Conservation (phyloP, 176 grass and related monocot genomes). For the Phragmites australis region DNA sequence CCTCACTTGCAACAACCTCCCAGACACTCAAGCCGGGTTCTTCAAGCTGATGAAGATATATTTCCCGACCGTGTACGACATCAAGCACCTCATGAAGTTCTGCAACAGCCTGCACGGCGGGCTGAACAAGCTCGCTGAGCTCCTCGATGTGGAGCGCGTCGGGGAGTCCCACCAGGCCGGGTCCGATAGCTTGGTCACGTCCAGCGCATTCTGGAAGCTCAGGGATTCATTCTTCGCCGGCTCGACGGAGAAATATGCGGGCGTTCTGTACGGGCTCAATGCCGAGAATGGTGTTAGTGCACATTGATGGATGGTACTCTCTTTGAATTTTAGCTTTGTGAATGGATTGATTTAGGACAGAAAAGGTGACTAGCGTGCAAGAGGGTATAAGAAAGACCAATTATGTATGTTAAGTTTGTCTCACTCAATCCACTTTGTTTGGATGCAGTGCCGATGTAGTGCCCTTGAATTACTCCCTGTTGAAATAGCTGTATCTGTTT, state of each 20-base stretch:
- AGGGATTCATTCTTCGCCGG: constrained; percentile 81
- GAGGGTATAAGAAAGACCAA: background rate
- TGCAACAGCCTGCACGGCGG: constrained; percentile 97
- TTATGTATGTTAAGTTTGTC: constrained; percentile 37
- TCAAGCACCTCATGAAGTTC: constrained; percentile 99
- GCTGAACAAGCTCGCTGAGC: constrained; percentile 89
- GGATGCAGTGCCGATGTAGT: constrained; percentile 32
- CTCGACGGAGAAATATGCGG: constrained; percentile 86
- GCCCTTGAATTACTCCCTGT: constrained; percentile 8
- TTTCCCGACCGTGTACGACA: constrained; percentile 87
- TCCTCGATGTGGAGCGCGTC: constrained; percentile 92
- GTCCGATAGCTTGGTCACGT: constrained; percentile 87
- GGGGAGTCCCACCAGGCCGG: constrained; percentile 93
- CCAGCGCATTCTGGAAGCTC: constrained; percentile 81
- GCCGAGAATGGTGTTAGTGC: constrained; percentile 81
- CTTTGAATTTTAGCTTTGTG: constrained; percentile 48
- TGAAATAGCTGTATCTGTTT: constrained; percentile 37
- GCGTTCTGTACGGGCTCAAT: constrained; percentile 88
- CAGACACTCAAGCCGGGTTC: constrained; percentile 71
- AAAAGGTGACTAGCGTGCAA: constrained; percentile 27
- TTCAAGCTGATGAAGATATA: constrained; percentile 90
- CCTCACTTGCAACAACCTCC: constrained; percentile 79
- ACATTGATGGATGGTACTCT: constrained; percentile 57
- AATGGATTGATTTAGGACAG: constrained; percentile 47
- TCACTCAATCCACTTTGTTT: constrained; percentile 25